A percentile compares a stretch with the other conserved stretches of the same genome.
Conservation (phyloP, 1,139 yeast species). For the Candida glucosophila region DNA sequence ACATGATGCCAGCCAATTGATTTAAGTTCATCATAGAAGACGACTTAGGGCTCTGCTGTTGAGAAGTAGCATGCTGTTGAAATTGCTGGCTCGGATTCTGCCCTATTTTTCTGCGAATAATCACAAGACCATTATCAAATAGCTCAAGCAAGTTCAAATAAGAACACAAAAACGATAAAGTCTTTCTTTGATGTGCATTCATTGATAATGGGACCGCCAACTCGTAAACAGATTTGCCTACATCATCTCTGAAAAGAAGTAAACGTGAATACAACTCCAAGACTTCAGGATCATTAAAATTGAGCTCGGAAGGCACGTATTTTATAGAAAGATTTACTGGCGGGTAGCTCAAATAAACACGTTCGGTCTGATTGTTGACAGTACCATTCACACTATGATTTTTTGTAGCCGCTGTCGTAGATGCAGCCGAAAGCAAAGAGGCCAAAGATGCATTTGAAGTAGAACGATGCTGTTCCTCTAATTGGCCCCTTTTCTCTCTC, state of each 20-base stretch:
- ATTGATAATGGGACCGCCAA: slow-evolving; percentile 58
- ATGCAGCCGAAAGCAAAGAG: slow-evolving; percentile 50
- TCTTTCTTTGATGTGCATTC: slow-evolving; percentile 54
- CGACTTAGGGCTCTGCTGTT: slow-evolving; percentile 17
- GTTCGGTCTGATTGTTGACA: slow-evolving; percentile 34
- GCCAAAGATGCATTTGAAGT: slow-evolving; percentile 64
- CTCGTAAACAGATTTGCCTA: slow-evolving; percentile 50
- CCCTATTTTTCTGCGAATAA: slow-evolving; percentile 44
- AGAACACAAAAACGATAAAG: slow-evolving; percentile 43
- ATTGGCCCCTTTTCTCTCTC: slow-evolving; percentile 88
- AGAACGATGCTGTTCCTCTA: slow-evolving; percentile 90
- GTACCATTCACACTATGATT: slow-evolving; percentile 31
- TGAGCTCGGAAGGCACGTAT: slow-evolving; percentile 54
- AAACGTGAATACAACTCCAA: slow-evolving; percentile 81
- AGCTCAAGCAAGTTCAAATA: slow-evolving; percentile 60
- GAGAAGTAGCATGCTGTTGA: slow-evolving; percentile 8
- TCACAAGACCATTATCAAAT: slow-evolving; percentile 57
- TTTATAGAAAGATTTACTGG: slow-evolving; percentile 17
- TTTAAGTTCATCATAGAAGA: slow-evolving; percentile 37
- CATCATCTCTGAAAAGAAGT: slow-evolving; percentile 73
- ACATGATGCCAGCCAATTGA: slow-evolving; percentile 14
- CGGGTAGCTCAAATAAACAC: slow-evolving; percentile 54
- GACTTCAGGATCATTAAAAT: slow-evolving; percentile 85
- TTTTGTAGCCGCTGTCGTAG: slow-evolving; percentile 45
- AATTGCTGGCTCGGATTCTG: slow-evolving; percentile 21